These are phyloP conservation scores for Penicillium samsonianum DNA, from an alignment of 495 filamentous ascomycete genomes.

Conservation along the genomic window DNA sequence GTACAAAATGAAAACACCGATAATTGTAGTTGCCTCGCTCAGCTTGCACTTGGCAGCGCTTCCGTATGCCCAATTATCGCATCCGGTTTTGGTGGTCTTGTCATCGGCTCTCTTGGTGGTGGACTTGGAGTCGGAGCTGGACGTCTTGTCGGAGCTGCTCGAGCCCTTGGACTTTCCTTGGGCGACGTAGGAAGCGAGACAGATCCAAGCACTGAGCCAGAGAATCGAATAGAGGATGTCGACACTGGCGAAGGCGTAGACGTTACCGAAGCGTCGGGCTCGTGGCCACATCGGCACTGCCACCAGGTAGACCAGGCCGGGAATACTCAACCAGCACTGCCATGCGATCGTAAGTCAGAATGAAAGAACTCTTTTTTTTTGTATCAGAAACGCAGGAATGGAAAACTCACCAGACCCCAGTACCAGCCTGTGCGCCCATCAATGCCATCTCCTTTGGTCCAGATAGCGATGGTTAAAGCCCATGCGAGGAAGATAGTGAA, in stretches of 20 bases:
- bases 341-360: constrained; percentile 19
- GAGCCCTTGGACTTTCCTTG: constrained; percentile 34
- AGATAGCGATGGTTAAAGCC: constrained; percentile 72
- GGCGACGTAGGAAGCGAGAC: constrained; percentile 69
- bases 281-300: constrained; percentile 85
- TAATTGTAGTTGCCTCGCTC: constrained; percentile 74
- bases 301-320: constrained; percentile 78
- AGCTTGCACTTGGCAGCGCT: constrained; percentile 61
- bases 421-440: constrained; percentile 73
- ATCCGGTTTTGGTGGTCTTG: constrained; percentile 35
- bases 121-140: constrained; percentile 16
- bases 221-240: constrained; percentile 74
- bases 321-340: constrained; percentile 84
- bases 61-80: constrained; percentile 57
- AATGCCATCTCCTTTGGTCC: constrained; percentile 60
- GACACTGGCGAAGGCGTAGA: constrained; percentile 75
- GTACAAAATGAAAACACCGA: constrained; percentile 82
- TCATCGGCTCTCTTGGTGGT: constrained; percentile 24
- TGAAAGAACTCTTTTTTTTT: not conserved
- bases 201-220: constrained; percentile 83
- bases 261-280: constrained; percentile 74
- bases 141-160: constrained; percentile 19
- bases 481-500: constrained; percentile 69
- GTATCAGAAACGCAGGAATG: not conserved
- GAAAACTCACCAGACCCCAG: constrained; percentile 68